Conservation (phyloP, 75 land plant species). For the Pseudotsuga menziesii region DNA sequence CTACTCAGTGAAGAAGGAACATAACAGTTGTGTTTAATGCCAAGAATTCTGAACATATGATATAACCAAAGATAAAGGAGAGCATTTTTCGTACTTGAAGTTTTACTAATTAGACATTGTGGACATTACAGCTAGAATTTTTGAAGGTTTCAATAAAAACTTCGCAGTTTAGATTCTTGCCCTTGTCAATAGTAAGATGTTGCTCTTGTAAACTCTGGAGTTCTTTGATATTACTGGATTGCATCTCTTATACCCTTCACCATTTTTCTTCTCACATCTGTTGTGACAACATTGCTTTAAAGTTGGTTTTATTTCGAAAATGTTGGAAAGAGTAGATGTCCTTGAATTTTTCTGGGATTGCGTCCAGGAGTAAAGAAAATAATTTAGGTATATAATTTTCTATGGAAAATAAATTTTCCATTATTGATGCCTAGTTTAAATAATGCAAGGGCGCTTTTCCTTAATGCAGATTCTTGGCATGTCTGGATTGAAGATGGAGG, state of each 20-base stretch:
- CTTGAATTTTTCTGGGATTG: neutral
- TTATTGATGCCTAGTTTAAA: neutral
- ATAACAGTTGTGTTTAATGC: no score
- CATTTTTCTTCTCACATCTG: neutral
- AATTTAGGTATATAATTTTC: neutral
- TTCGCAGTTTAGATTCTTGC: no score
- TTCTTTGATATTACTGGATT: neutral
- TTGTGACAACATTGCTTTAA: neutral
- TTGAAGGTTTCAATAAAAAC: no score
- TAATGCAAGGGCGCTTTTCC: neutral
- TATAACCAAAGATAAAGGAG: no score
- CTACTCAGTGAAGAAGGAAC: no score
- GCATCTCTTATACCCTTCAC: neutral
- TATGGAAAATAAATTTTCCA: neutral
- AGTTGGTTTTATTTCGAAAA: neutral
- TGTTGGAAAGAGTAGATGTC: neutral
- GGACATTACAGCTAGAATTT: no score
- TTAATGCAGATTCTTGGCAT: slow-evolving; percentile 51
- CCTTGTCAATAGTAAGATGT: no score
- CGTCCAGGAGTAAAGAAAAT: neutral
- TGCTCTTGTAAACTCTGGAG: neutral
- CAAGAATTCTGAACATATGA: no score
- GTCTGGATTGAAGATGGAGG: slow-evolving; percentile 82
- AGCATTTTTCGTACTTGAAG: no score
- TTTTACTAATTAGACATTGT: no score